A percentile compares a stretch with the other conserved stretches of the same genome.
phyloP scores from a whole-genome alignment of 345 rosid species.

The Pistacia vera region DNA sequence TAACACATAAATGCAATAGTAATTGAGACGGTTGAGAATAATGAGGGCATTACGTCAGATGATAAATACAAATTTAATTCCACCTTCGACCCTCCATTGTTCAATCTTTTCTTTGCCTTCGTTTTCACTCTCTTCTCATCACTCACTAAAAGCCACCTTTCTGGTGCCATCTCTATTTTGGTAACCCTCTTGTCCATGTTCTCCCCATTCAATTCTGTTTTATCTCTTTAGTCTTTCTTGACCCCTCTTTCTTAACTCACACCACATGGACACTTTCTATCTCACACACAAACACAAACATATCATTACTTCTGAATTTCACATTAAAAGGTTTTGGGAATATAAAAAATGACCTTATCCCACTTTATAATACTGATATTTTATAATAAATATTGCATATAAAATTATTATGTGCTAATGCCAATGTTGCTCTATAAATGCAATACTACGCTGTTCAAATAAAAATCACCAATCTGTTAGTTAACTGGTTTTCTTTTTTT shows the following conservation, averaged over 20 bases:
- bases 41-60: conserved; percentile 81
- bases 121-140: conserved; percentile 39
- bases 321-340: conserved; percentile 16
- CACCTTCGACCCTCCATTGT: conserved; percentile 34
- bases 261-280: conserved; percentile 12
- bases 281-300: not conserved
- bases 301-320: conserved; percentile 4
- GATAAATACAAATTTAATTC: conserved; percentile 81
- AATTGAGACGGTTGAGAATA: conserved; percentile 94
- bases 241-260: conserved; percentile 20
- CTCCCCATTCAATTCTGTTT: conserved; percentile 47
- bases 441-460: not conserved
- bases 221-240: conserved; percentile 24
- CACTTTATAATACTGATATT: not conserved
- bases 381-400: not conserved
- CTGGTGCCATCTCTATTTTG: conserved; percentile 52
- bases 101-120: conserved; percentile 21
- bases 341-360: conserved; percentile 10
- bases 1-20: conserved; percentile 93
- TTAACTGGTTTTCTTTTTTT: too few species aligned
- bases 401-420: not conserved
- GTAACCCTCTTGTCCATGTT: conserved; percentile 46
- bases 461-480: not conserved
- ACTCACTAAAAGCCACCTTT: conserved; percentile 62
- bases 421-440: conserved; percentile 8